Evolutionary conservation across 768 basidiomycete genomes (phyloP).

Genomic region (Tulasnella sp.): DNA sequence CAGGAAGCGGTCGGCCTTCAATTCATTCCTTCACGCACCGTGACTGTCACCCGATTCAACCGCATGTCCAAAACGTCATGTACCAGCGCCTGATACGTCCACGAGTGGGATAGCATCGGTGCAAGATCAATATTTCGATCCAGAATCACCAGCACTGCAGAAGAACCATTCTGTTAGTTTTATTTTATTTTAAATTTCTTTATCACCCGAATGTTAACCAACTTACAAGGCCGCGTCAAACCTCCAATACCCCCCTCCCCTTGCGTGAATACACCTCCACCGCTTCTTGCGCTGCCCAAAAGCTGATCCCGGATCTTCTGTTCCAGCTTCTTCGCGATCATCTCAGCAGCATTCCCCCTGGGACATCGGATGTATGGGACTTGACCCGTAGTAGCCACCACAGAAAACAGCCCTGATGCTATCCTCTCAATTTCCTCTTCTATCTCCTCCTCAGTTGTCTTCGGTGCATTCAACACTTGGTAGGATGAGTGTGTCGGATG

Average conservation of each 20-base stretch:
- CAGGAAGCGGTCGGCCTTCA: neutral
- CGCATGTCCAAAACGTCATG: constrained; percentile 97
- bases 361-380: constrained; percentile 93
- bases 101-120: constrained; percentile 88
- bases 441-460: constrained; percentile 80
- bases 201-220: constrained; percentile 17
- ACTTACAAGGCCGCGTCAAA: constrained; percentile 75
- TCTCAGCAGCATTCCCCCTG: constrained; percentile 93
- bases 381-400: constrained; percentile 50
- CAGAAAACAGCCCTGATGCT: constrained; percentile 83
- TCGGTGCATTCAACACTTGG: constrained; percentile 80
- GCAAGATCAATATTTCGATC: constrained; percentile 93
- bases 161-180: constrained; percentile 16
- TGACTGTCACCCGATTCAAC: constrained; percentile 84
- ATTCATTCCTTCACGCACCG: constrained; percentile 26
- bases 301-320: constrained; percentile 77
- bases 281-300: constrained; percentile 35
- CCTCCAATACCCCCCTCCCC: constrained; percentile 76
- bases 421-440: constrained; percentile 90
- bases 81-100: constrained; percentile 98
- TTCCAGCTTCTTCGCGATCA: constrained; percentile 96
- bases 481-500: constrained; percentile 50
- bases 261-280: constrained; percentile 53
- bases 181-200: neutral
- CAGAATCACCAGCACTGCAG: constrained; percentile 76